Evolutionary conservation across 148 eudicot species (phyloP).

Genomic region (Nepenthes mirabilis): DNA sequence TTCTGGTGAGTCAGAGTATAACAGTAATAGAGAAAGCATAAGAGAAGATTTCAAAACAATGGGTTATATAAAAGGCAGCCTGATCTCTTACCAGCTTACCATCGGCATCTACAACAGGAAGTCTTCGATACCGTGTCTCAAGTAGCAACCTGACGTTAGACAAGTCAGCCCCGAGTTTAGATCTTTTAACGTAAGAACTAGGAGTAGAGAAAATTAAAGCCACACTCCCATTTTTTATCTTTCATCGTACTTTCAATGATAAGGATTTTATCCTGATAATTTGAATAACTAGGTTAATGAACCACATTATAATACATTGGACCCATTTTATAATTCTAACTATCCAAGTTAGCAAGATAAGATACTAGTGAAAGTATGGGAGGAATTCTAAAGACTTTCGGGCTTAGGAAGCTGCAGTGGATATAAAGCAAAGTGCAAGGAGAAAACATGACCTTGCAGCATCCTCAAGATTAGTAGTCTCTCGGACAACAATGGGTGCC

Average conservation of each 20-base stretch:
- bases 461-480: slow-evolving; percentile 89
- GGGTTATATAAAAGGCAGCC: background rate
- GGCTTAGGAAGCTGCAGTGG: background rate
- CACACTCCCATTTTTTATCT: too few relatives aligned
- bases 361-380: too few relatives aligned
- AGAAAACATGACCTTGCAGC: slow-evolving; percentile 54
- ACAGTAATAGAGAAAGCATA: background rate
- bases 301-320: too few relatives aligned
- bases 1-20: too few relatives aligned
- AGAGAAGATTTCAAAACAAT: background rate
- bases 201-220: background rate
- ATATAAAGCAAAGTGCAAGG: background rate
- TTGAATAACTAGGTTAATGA: too few relatives aligned
- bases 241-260: too few relatives aligned
- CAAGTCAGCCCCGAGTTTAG: background rate
- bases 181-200: background rate
- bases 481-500: slow-evolving; percentile 74
- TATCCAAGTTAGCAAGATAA: too few relatives aligned
- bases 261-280: too few relatives aligned
- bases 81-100: slow-evolving; percentile 40
- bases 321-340: too few relatives aligned
- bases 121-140: slow-evolving; percentile 69
- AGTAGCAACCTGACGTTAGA: slow-evolving; percentile 45
- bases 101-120: slow-evolving; percentile 73
- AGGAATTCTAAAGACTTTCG: too few relatives aligned